A percentile compares a stretch with the other conserved stretches of the same genome.
phyloP scores from a whole-genome alignment of 192 early-diverging fungal genomes.

The Rhizoclosmatium globosum region DNA sequence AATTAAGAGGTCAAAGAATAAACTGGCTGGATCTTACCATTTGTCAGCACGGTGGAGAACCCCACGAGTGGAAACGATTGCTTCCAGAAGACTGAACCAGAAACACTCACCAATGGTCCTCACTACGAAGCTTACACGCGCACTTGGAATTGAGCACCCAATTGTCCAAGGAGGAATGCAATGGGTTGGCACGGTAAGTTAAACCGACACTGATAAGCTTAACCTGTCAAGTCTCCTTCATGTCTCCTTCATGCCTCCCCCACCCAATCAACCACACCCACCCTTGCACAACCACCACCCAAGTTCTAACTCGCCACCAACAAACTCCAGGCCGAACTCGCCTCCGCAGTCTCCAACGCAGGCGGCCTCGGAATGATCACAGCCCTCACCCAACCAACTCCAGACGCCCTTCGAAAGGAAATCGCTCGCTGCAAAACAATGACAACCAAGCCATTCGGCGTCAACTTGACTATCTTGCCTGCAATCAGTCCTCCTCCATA shows the following conservation, averaged over 20 bases:
- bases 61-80: too few species aligned
- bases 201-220: background rate
- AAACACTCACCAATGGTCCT: slow-evolving; percentile 57
- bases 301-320: too few species aligned
- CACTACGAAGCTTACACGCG: slow-evolving; percentile 68
- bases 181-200: slow-evolving; percentile 67
- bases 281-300: too few species aligned
- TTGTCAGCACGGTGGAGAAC: too few species aligned
- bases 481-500: slow-evolving; percentile 85
- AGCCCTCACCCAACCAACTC: slow-evolving; percentile 81
- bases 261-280: too few species aligned
- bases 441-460: slow-evolving; percentile 83
- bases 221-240: background rate
- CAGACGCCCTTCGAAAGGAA: slow-evolving; percentile 74
- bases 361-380: slow-evolving; percentile 79
- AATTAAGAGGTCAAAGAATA: too few species aligned
- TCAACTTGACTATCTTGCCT: slow-evolving; percentile 82
- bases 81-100: too few species aligned
- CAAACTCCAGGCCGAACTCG: slow-evolving; percentile 54
- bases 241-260: background rate
- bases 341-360: slow-evolving; percentile 80
- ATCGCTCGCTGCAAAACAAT: slow-evolving; percentile 76
- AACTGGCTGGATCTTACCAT: too few species aligned
- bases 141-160: slow-evolving; percentile 76
- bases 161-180: slow-evolving; percentile 83